Evolutionary conservation across 2,329 filamentous ascomycete species (phyloP), one percentile per base, ranked within the genome.

Genomic region (Claviceps sp.): DNA sequence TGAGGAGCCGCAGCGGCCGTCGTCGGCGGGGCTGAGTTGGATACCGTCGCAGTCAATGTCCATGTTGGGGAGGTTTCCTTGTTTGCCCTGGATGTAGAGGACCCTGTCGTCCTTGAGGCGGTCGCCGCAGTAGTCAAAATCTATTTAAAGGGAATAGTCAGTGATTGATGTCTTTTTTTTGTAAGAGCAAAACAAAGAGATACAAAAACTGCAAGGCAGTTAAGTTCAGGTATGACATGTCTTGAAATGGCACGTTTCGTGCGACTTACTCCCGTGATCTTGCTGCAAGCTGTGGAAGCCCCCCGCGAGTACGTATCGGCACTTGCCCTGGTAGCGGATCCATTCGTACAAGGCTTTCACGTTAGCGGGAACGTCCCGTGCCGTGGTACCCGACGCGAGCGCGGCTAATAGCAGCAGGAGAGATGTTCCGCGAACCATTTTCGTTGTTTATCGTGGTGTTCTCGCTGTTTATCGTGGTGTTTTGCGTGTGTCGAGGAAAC

Each of bases 21-120:
- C 71, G 52, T 70, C 66, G 39, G 41, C 41, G 17, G 41, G 16
- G 16, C 67, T 65, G 22, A 64, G 61, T 51, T 75, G 69, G 7
- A 66, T 59, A 22, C 78, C 78, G 56, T 81, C 77, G 58, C 78
- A 81, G 64, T 79, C 77, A 51, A 81, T 68, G 57, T 80, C 77
- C 73, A 81, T 78, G 62, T 80, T 73, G 50, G 67, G 70, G 41
- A 79, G 65, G 40, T 68, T 57, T 22, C 65, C 66, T 4, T 62
- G 58, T 3, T 61, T 64, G 45, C 71, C 71, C 53, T 73, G 70
- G 14, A 80, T 61, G 62, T 74, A 80, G 53, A 81, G 64, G 44
- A 74, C 66, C 39, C 68, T 65, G 58, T 64, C 65, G 39, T 69
- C 61, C 17, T 59, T 47, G 14, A 69, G 39, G 51, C 71, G 68